Evolutionary conservation across 2,329 filamentous ascomycete genomes (phyloP), one percentile per base, ranked within the genome.

Genomic region (Arthrobotrys conoides): DNA sequence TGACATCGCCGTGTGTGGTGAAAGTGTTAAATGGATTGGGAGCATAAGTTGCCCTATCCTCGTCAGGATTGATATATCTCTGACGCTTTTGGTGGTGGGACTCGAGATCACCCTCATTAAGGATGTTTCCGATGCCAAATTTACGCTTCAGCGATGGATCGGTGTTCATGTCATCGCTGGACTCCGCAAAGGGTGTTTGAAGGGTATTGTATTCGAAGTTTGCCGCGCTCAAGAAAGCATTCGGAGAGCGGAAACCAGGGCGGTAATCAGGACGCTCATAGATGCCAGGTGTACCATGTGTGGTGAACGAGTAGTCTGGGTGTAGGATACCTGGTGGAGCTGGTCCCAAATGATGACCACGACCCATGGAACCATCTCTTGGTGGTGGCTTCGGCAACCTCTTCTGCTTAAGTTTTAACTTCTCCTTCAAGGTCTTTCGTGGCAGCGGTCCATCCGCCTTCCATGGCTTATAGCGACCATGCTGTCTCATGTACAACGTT

Each of bases 401-500:
- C 67, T 77, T 77, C 27, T 77, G 73, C 67, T 77, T 77, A 22
- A 77, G 53, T 44, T 77, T 77, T 27, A 77, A 53, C 51, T 77
- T 77, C 48, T 77, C 73, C 67, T 77, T 77, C 61, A 77, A 53
- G 5, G 73, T 77, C 67, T 77, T 77, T 51, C 73, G 73, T 12
- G 73, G 73, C 53, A 77, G 73, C 27, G 73, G 73, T 36, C 73
- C 73, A 46, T 77, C 73, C 3, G 73, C 33, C 63, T 77, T 77
- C 73, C 73, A 77, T 27, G 73, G 73, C 49, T 77, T 77, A 46
- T 77, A 77, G 14, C 73, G 73, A 30, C 73, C 73, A 16, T 77
- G 73, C 44, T 77, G 73, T 41, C 73, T 71, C 73, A 77, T 77
- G 49, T 77, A 77, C 51, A 77, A 61, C 9, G 73, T 77, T 67